Evolutionary conservation across 2,329 filamentous ascomycete species (phyloP), one percentile per base, ranked within the genome.

Genomic region (Colletotrichum truncatum): DNA sequence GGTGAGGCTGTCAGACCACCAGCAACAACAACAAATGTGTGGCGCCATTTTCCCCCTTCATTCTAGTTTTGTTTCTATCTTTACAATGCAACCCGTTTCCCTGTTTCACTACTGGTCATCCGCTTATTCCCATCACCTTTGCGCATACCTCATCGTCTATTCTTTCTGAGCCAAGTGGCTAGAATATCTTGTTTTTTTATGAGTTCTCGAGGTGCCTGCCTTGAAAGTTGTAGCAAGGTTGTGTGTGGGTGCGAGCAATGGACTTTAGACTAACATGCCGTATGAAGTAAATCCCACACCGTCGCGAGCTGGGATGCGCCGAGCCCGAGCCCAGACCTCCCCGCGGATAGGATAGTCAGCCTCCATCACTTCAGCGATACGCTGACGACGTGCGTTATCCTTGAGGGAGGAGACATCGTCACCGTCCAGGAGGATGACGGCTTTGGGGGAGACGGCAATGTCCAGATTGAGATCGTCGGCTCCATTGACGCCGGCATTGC

Each of bases 381-480:
- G 25, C 81, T 88, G 56, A 92, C 89, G 54, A 89, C 91, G 74
- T 97, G 93, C 75, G 81, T 99, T 26, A 89, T 98, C 61, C 83
- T 99, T 25, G 91, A 93, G 71, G 94, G 94, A 51, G 96, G 96
- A 67, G 95, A 99, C 78, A 95, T 99, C 68, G 82, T 98, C 67
- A 85, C 94, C 54, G 91, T 98, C 26, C 87, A 91, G 69, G 93
- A 98, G 74, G 86, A 90, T 4, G 79, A 82, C 23, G 70, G 73
- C 34, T 71, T 70, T 25, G 43, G 46, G 41, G 39, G 45, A 18
- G 48, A 64, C 25, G 70, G 67, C 21, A 89, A 86, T 65, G 92
- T 94, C 36, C 89, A 92, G 71, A 94, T 99, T 71, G 96, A 98
- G 78, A 98, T 99, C 71, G 89, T 98, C 68, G 96, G 96, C 45